phyloP scores from a whole-genome alignment of 2,329 filamentous ascomycete species.

The Neofusicoccum ribis region DNA sequence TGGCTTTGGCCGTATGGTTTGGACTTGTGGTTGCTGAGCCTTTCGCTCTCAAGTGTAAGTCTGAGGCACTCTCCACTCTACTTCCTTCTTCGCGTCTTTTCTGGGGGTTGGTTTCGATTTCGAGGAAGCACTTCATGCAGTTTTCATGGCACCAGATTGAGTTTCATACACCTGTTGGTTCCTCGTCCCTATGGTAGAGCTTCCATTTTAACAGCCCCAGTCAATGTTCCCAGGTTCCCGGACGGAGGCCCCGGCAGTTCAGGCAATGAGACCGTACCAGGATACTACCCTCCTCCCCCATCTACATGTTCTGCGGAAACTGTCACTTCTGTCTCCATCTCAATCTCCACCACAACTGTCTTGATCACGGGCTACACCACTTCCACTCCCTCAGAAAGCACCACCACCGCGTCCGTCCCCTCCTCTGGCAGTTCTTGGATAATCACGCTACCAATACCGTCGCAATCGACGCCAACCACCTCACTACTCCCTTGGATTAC shows the following conservation, averaged over 20 bases:
- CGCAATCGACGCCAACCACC: no score
- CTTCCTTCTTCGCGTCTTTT: not conserved
- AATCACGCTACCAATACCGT: no score
- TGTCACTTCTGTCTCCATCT: not conserved
- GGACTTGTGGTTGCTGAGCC: not conserved
- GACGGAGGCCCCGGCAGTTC: not conserved
- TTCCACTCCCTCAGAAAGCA: not conserved
- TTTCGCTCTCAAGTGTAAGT: not conserved
- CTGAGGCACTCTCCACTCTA: not conserved
- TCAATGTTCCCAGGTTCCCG: not conserved
- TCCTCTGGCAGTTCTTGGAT: no score
- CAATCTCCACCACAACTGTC: not conserved
- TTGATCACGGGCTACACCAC: not conserved
- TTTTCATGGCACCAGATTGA: no score
- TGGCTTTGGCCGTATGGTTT: not conserved
- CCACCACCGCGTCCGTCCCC: not conserved
- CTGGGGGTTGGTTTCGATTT: no score
- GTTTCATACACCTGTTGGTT: no score
- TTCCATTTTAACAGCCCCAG: not conserved
- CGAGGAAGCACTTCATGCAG: no score
- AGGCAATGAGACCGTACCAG: not conserved
- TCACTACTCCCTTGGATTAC: no score
- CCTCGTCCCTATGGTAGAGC: not conserved
- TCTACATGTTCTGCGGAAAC: not conserved
- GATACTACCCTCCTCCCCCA: not conserved